phyloP scores from a whole-genome alignment of 2,329 filamentous ascomycete species.

The Volutella citrinella region DNA sequence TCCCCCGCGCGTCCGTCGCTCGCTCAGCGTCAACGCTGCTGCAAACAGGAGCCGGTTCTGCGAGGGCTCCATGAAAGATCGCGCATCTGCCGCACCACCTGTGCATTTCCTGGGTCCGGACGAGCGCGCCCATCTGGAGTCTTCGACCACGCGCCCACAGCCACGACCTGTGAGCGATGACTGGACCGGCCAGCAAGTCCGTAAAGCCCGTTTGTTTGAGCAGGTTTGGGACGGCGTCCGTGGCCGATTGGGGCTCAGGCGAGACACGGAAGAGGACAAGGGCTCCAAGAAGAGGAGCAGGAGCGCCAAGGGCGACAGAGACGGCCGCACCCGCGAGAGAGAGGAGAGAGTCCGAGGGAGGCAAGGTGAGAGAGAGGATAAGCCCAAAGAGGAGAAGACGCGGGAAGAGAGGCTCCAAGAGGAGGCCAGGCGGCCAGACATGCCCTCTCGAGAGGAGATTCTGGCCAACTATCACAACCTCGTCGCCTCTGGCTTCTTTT shows the following conservation, averaged over 20 bases:
- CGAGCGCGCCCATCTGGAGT: conserved; percentile 30
- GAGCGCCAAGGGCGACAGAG: conserved; percentile 17
- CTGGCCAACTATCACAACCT: conserved; percentile 55
- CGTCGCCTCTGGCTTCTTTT: conserved; percentile 57
- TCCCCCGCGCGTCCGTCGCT: conserved; percentile 31
- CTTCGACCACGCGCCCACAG: conserved; percentile 14
- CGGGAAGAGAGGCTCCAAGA: conserved; percentile 10
- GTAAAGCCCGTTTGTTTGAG: conserved; percentile 31
- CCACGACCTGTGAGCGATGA: conserved; percentile 25
- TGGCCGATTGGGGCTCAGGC: conserved; percentile 28
- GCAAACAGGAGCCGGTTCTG: conserved; percentile 56
- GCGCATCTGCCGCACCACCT: conserved; percentile 68
- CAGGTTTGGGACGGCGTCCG: conserved; percentile 39
- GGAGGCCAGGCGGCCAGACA: conserved; percentile 16
- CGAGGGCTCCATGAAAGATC: conserved; percentile 86
- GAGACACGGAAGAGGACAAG: conserved; percentile 23
- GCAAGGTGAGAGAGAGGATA: conserved; percentile 1
- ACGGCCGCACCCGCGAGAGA: conserved; percentile 11
- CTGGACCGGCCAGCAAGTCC: conserved; percentile 30
- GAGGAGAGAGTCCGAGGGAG: conserved; percentile 9
- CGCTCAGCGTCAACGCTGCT: conserved; percentile 22
- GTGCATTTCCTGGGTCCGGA: conserved; percentile 57
- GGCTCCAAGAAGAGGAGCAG: conserved; percentile 19
- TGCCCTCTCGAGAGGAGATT: conserved; percentile 46
- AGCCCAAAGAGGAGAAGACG: conserved; percentile 3